Conservation (phyloP, 306 rosid species). For the Morella rubra region DNA sequence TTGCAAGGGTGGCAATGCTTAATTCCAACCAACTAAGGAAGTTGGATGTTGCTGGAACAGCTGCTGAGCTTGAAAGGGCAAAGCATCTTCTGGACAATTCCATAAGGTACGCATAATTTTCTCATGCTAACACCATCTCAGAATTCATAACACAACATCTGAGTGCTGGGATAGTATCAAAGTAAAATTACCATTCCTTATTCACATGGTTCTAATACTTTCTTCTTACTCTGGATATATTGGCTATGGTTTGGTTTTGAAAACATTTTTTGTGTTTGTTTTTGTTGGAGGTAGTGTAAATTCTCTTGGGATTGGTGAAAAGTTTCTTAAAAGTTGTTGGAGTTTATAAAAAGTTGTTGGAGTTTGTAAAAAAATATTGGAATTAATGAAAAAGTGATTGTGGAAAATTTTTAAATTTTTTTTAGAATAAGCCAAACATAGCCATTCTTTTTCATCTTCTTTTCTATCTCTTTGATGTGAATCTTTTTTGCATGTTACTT, state of each 20-base stretch:
- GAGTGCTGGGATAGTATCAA: neutral
- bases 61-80: slow-evolving; percentile 60
- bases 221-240: too few species aligned
- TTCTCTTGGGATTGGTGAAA: too few species aligned
- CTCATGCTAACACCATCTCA: slow-evolving; percentile 11
- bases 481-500: neutral
- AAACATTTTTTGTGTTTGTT: too few species aligned
- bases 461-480: neutral
- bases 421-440: too few species aligned
- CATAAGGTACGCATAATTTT: slow-evolving; percentile 50
- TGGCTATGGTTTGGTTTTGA: too few species aligned
- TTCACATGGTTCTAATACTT: too few species aligned
- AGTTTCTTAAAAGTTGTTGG: too few species aligned
- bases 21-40: slow-evolving; percentile 41
- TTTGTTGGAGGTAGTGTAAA: too few species aligned
- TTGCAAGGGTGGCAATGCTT: slow-evolving; percentile 63
- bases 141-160: slow-evolving; percentile 7
- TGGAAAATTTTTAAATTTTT: neutral
- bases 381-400: too few species aligned
- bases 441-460: neutral
- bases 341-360: too few species aligned
- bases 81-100: slow-evolving; percentile 52
- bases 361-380: too few species aligned
- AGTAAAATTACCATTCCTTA: neutral
- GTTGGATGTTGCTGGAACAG: slow-evolving; percentile 44